Evolutionary conservation across 2,329 filamentous ascomycete species (phyloP), one percentile per base, ranked within the genome.

Genomic region (Aspergillus phoenicis): DNA sequence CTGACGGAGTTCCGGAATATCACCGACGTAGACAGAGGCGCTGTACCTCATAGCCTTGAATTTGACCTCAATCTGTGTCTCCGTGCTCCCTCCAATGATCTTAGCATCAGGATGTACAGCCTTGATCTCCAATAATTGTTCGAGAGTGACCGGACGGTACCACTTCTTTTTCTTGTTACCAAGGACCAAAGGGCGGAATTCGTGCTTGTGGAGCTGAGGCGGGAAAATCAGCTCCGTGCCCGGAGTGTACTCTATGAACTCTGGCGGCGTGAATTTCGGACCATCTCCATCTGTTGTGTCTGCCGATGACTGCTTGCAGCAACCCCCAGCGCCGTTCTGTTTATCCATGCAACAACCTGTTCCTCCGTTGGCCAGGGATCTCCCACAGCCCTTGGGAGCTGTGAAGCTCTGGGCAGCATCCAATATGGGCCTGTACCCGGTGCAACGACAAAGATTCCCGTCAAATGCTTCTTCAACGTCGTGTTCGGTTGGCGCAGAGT

Each of bases 11-110:
- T 98, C 95, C 0, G 91, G 82, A 61, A 99, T 97, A 70, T 99
- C 95, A 10, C 94, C 93, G 8, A 98, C 91, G 67, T 90, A 98
- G 0, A 99, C 91, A 0, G 93, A 97, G 1, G 91, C 87, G 4
- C 89, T 89, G 73, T 98, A 98, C 69, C 93, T 86, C 82, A 97
- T 86, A 1, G 89, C 92, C 80, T 98, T 98, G 85, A 99, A 98
- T 78, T 97, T 97, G 79, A 96, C 91, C 78, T 99, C 95, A 62
- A 99, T 98, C 77, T 98, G 95, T 0, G 94, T 98, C 77, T 99
- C 95, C 2, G 93, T 96, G 74, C 93, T 97, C 63, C 95, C 95
- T 53, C 93, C 94, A 63, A 99, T 97, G 63, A 99, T 87, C 77
- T 98, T 99, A 4, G 94, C 92, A 26, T 89, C 87, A 0, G 94